These are phyloP conservation scores for Tremella yokohamensis DNA, from an alignment of 768 basidiomycete species.

Conservation along the genomic window DNA sequence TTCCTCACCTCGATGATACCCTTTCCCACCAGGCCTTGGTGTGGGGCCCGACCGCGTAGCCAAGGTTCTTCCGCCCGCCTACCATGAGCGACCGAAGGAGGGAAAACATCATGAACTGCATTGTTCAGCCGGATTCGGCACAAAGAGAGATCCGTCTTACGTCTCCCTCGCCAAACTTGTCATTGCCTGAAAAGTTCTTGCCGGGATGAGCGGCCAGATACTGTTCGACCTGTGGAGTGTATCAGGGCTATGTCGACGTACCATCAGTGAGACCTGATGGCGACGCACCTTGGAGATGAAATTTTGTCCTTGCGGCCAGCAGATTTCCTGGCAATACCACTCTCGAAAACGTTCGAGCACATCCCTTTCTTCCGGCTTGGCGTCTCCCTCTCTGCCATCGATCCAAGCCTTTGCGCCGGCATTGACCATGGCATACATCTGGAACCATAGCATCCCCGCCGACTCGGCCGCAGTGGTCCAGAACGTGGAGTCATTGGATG, in stretches of 20 bases:
- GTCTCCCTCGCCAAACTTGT: conserved; percentile 42
- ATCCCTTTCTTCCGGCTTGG: conserved; percentile 11
- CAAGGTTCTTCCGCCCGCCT: conserved; percentile 24
- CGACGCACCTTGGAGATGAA: conserved; percentile 31
- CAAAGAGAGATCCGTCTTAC: conserved; percentile 18
- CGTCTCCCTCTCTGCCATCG: background rate
- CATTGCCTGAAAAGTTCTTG: conserved; percentile 38
- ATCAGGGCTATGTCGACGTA: too few relatives aligned
- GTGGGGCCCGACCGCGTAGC: conserved; percentile 23
- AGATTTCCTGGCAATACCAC: conserved; percentile 41
- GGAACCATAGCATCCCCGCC: too few relatives aligned
- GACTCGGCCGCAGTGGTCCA: too few relatives aligned
- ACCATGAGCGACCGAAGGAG: conserved; percentile 33
- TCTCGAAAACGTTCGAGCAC: conserved; percentile 33
- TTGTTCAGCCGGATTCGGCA: too few relatives aligned
- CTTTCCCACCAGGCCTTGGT: conserved; percentile 35
- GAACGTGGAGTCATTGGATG: too few relatives aligned
- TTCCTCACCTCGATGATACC: conserved; percentile 35
- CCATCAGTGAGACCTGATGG: conserved; percentile 5
- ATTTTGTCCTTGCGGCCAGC: conserved; percentile 19
- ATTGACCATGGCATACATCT: too few relatives aligned
- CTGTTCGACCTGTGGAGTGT: conserved; percentile 33
- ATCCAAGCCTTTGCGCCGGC: too few relatives aligned
- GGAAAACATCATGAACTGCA: conserved; percentile 22
- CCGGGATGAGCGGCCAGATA: conserved; percentile 29